These are phyloP conservation scores for Acanthamoeba sp. DNA, from an alignment of 208 protist genomes.

Conservation along the genomic window DNA sequence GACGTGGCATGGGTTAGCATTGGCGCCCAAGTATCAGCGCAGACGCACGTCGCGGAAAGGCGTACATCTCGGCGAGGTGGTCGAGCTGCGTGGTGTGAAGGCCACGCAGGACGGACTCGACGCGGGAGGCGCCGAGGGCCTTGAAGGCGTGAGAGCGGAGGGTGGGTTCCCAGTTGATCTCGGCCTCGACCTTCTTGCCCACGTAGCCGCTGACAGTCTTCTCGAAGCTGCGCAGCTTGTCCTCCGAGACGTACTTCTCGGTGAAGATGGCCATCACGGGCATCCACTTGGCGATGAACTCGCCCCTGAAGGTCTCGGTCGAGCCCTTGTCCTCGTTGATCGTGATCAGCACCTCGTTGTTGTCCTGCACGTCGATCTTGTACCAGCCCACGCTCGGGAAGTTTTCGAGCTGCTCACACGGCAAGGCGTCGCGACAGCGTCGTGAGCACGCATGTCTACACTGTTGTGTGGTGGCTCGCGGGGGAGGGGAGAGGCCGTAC, in stretches of 20 bases:
- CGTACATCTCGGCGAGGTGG: constrained; percentile 34
- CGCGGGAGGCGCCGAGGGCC: not conserved
- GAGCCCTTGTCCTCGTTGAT: not conserved
- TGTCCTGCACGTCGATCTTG: constrained; percentile 69
- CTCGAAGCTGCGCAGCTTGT: constrained; percentile 20
- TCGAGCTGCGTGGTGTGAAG: constrained; percentile 57
- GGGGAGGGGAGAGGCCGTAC: too few species aligned
- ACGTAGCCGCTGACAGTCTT: not conserved
- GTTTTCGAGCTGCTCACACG: not conserved
- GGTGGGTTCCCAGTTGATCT: constrained; percentile 41
- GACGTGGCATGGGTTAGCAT: not conserved
- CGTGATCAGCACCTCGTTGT: constrained; percentile 66
- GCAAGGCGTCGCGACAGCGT: not conserved
- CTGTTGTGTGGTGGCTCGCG: too few species aligned
- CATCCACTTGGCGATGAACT: constrained; percentile 36
- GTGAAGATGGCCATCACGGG: constrained; percentile 63
- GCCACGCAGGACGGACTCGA: constrained; percentile 25
- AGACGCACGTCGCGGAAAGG: not conserved
- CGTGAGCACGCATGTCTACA: not conserved
- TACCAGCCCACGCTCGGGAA: constrained; percentile 19
- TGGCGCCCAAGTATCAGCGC: not conserved
- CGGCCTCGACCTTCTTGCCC: constrained; percentile 24
- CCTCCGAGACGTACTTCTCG: constrained; percentile 66
- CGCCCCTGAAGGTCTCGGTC: not conserved
- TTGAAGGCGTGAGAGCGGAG: constrained; percentile 37